Percentiles rank a stretch among this genome's conserved stretches.
These are phyloP conservation scores for Fistulifera solaris DNA, from an alignment of 108 stramenopile species.

Conservation along the genomic window DNA sequence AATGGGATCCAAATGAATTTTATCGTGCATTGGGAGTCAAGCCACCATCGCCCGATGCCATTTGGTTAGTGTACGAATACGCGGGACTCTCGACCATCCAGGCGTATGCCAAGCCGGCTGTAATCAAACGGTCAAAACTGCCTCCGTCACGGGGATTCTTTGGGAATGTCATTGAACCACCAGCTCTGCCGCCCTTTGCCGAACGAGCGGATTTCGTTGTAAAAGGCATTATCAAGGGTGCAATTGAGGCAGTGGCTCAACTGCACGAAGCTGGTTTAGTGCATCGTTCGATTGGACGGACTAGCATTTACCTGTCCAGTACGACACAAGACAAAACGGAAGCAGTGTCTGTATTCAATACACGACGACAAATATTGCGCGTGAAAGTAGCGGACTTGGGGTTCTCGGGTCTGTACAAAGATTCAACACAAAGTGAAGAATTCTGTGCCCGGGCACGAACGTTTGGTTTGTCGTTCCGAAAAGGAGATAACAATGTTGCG, in stretches of 20 bases:
- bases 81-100: conserved; percentile 50
- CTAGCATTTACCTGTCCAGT: conserved; percentile 40
- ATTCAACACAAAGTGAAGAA: conserved; percentile 48
- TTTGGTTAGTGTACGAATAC: conserved; percentile 78
- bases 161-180: conserved; percentile 37
- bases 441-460: conserved; percentile 46
- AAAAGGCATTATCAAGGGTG: conserved; percentile 44
- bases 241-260: conserved; percentile 48
- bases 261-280: conserved; percentile 63
- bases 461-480: conserved; percentile 42
- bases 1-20: conserved; percentile 61
- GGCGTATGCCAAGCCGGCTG: conserved; percentile 34
- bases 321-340: conserved; percentile 60
- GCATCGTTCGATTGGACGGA: conserved; percentile 72
- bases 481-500: conserved; percentile 20
- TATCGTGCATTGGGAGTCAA: conserved; percentile 57
- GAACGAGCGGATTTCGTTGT: conserved; percentile 63
- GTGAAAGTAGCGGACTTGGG: conserved; percentile 74
- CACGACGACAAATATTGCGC: conserved; percentile 18
- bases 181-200: conserved; percentile 43
- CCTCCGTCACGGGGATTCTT: conserved; percentile 59
- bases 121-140: conserved; percentile 25
- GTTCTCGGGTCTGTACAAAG: conserved; percentile 42
- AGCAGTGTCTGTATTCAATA: conserved; percentile 44
- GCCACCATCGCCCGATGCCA: conserved; percentile 50